Percentiles rank a stretch among this genome's conserved stretches.
Conservation (phyloP, 2,329 filamentous ascomycete species). For the Leptoxyphium fumago region DNA sequence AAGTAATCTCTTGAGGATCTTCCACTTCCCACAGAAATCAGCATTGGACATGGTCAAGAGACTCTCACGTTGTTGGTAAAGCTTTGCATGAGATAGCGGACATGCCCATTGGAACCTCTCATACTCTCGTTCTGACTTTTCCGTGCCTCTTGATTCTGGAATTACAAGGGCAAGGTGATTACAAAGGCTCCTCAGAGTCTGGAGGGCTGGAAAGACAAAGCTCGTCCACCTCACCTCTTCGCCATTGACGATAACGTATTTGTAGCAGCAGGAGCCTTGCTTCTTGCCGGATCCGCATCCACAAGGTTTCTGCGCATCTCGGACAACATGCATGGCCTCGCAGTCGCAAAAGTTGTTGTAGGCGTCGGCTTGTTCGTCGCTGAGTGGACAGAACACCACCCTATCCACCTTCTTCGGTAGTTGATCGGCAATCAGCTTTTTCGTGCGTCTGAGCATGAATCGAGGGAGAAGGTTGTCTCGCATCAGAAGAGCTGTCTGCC, state of each 20-base stretch:
- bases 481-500: slow-evolving; percentile 70
- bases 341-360: slow-evolving; percentile 73
- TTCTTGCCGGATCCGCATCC: slow-evolving; percentile 54
- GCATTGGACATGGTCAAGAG: slow-evolving; percentile 71
- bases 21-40: slow-evolving; percentile 95
- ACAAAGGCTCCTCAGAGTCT: slow-evolving; percentile 69
- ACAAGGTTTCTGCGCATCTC: slow-evolving; percentile 52
- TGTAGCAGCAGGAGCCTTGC: slow-evolving; percentile 68
- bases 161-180: slow-evolving; percentile 88
- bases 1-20: slow-evolving; percentile 70
- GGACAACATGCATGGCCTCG: slow-evolving; percentile 54
- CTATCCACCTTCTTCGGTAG: slow-evolving; percentile 87
- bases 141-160: slow-evolving; percentile 49
- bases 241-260: slow-evolving; percentile 43
- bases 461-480: slow-evolving; percentile 75
- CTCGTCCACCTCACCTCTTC: slow-evolving; percentile 45
- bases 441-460: slow-evolving; percentile 87
- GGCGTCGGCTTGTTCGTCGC: slow-evolving; percentile 61
- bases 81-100: slow-evolving; percentile 57
- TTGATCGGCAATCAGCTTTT: slow-evolving; percentile 79
- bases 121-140: slow-evolving; percentile 67
- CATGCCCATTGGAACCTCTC: slow-evolving; percentile 58
- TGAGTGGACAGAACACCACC: slow-evolving; percentile 89
- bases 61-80: slow-evolving; percentile 63
- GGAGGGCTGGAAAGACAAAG: slow-evolving; percentile 73